A percentile compares a stretch with the other conserved stretches of the same genome.
phyloP scores from a whole-genome alignment of 164 flowering plant genomes.

The Macadamia tetraphylla region DNA sequence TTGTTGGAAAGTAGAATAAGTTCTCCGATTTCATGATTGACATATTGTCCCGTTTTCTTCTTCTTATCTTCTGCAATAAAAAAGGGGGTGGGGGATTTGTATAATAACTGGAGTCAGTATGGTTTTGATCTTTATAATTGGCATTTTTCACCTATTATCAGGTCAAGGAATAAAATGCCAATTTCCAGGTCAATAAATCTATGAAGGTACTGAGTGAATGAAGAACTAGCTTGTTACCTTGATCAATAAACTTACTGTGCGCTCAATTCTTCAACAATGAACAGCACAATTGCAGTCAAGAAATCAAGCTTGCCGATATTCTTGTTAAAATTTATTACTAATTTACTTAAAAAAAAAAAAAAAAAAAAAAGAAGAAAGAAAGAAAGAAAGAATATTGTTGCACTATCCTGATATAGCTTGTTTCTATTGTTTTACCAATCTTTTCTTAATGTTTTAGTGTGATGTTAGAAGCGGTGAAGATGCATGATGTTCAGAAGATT shows the following conservation, averaged over 20 bases:
- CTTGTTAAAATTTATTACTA: too few relatives aligned
- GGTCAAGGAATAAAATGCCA: too few relatives aligned
- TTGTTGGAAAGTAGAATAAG: background rate
- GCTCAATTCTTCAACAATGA: background rate
- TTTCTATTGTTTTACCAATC: background rate
- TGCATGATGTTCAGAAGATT: constrained; percentile 35
- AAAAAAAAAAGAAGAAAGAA: too few relatives aligned
- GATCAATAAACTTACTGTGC: too few relatives aligned
- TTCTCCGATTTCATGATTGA: background rate
- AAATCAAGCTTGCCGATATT: too few relatives aligned
- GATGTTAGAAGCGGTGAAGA: constrained; percentile 46
- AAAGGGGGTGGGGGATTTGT: background rate
- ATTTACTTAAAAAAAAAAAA: too few relatives aligned
- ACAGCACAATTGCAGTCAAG: too few relatives aligned
- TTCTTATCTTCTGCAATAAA: too few relatives aligned
- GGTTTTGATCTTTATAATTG: background rate
- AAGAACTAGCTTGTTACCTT: too few relatives aligned
- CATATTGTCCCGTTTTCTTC: too few relatives aligned
- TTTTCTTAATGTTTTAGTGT: constrained; percentile 32
- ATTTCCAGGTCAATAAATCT: background rate
- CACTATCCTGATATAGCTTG: background rate
- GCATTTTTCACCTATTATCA: background rate
- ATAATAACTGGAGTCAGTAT: background rate
- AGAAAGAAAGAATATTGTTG: background rate
- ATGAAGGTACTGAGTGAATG: background rate